These are phyloP conservation scores for Pseudogymnoascus sp. DNA, from an alignment of 2,329 filamentous ascomycete genomes.

Conservation along the genomic window DNA sequence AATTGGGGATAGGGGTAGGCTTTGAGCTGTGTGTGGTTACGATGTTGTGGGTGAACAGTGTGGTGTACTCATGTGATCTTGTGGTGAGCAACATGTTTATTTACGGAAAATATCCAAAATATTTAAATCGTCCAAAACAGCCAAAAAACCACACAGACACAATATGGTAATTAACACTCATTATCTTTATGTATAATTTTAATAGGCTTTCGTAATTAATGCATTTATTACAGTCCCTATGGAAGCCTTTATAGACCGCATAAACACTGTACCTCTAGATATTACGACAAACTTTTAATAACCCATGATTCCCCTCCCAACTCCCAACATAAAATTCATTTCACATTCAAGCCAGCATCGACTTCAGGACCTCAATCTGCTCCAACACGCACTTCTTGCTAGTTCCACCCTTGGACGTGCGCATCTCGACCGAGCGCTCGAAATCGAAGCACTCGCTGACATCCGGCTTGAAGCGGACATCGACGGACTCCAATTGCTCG, in stretches of 20 bases:
- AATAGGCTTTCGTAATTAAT: neutral
- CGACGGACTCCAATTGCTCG: slow-evolving; percentile 59
- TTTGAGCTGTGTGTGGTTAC: neutral
- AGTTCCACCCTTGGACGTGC: slow-evolving; percentile 68
- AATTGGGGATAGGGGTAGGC: neutral
- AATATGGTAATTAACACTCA: neutral
- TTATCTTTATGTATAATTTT: neutral
- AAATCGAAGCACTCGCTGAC: slow-evolving; percentile 68
- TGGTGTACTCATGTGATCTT: slow-evolving; percentile 1
- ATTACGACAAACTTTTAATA: neutral
- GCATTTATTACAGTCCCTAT: neutral
- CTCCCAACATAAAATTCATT: slow-evolving; percentile 7
- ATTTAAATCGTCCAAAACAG: neutral
- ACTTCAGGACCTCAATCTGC: slow-evolving; percentile 47
- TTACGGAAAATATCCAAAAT: neutral
- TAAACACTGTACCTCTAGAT: neutral
- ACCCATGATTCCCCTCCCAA: neutral
- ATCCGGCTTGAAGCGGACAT: slow-evolving; percentile 62
- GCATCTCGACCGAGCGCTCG: slow-evolving; percentile 72
- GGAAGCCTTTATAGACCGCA: neutral
- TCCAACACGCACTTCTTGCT: slow-evolving; percentile 58
- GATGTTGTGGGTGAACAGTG: neutral
- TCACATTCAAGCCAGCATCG: slow-evolving; percentile 25
- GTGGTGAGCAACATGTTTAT: neutral
- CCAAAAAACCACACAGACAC: neutral